Percentiles rank a stretch among this genome's conserved stretches.
Conservation (phyloP, 2,329 filamentous ascomycete genomes). For the Pseudocercospora ulei region DNA sequence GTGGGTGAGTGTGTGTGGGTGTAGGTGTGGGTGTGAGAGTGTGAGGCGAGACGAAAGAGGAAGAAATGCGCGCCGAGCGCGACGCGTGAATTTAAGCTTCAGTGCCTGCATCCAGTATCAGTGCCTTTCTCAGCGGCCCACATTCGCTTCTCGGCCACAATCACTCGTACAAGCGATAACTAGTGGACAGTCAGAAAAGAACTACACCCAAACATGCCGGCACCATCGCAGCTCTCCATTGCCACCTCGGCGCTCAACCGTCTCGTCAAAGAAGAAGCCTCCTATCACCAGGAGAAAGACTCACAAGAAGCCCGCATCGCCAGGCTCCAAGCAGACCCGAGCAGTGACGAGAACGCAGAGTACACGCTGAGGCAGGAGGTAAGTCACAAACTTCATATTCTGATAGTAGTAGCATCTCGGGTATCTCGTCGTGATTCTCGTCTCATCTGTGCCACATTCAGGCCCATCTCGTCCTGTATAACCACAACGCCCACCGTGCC, state of each 20-base stretch:
- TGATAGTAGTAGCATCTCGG: slow-evolving; percentile 4
- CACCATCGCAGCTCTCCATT: slow-evolving; percentile 66
- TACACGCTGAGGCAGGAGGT: slow-evolving; percentile 84
- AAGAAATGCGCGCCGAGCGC: slow-evolving; percentile 4
- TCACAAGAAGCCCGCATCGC: slow-evolving; percentile 63
- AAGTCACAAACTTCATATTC: slow-evolving; percentile 25
- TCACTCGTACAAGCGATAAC: too few relatives aligned
- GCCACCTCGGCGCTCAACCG: slow-evolving; percentile 69
- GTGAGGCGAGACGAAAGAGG: slow-evolving; percentile 4
- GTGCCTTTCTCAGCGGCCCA: not conserved
- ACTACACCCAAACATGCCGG: slow-evolving; percentile 51
- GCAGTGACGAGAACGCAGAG: slow-evolving; percentile 57
- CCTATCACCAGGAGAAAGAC: slow-evolving; percentile 76
- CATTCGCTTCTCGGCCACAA: slow-evolving; percentile 1
- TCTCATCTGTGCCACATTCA: slow-evolving; percentile 7
- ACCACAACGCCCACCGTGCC: not conserved
- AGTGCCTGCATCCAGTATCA: not conserved
- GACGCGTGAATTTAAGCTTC: not conserved
- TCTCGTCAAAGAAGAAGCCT: slow-evolving; percentile 81
- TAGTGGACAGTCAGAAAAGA: too few relatives aligned
- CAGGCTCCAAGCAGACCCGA: slow-evolving; percentile 50
- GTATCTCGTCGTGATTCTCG: slow-evolving; percentile 7
- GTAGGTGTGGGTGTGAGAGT: too few relatives aligned
- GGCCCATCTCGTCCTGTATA: slow-evolving; percentile 1
- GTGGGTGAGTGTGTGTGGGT: slow-evolving; percentile 6